A percentile compares a stretch with the other conserved stretches of the same genome.
Evolutionary conservation across 2,329 filamentous ascomycete species (phyloP).

Genomic region (Fusarium acutatum): DNA sequence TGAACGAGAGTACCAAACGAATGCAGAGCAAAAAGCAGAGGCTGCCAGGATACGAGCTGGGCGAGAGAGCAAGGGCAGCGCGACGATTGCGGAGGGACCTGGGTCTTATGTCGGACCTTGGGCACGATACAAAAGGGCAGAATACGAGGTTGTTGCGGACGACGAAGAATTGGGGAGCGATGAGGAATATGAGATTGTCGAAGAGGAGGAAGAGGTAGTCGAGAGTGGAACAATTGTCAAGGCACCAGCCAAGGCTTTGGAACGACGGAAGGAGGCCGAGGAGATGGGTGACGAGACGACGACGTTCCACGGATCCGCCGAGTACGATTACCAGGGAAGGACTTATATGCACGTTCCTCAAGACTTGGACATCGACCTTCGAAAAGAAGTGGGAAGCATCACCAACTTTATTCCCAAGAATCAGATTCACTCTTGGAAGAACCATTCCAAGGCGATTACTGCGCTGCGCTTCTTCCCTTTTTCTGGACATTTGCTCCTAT

Average conservation of each 20-base stretch:
- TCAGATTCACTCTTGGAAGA: constrained; percentile 87
- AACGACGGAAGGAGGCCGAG: constrained; percentile 66
- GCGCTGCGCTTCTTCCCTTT: constrained; percentile 88
- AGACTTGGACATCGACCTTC: constrained; percentile 85
- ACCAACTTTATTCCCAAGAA: constrained; percentile 98
- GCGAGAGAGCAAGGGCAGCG: constrained; percentile 85
- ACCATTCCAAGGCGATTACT: constrained; percentile 84
- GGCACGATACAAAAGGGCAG: constrained; percentile 80
- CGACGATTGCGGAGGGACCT: constrained; percentile 84
- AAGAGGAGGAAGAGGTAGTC: constrained; percentile 74
- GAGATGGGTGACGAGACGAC: constrained; percentile 78
- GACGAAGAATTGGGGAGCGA: constrained; percentile 80
- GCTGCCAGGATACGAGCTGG: constrained; percentile 74
- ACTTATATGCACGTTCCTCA: constrained; percentile 98
- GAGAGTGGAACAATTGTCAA: constrained; percentile 69
- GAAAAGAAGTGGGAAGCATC: constrained; percentile 78
- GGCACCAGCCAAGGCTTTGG: constrained; percentile 63
- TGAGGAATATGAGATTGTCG: constrained; percentile 80
- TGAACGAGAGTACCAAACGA: constrained; percentile 63
- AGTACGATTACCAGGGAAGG: constrained; percentile 92
- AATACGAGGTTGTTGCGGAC: constrained; percentile 78
- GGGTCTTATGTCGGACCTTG: constrained; percentile 93
- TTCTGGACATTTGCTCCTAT: constrained; percentile 88
- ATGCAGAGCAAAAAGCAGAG: constrained; percentile 72
- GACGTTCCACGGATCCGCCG: constrained; percentile 82